Percentiles rank a stretch among this genome's conserved stretches.
Evolutionary conservation across 2,329 filamentous ascomycete species (phyloP).

Genomic region (Hypoxylon sp.): DNA sequence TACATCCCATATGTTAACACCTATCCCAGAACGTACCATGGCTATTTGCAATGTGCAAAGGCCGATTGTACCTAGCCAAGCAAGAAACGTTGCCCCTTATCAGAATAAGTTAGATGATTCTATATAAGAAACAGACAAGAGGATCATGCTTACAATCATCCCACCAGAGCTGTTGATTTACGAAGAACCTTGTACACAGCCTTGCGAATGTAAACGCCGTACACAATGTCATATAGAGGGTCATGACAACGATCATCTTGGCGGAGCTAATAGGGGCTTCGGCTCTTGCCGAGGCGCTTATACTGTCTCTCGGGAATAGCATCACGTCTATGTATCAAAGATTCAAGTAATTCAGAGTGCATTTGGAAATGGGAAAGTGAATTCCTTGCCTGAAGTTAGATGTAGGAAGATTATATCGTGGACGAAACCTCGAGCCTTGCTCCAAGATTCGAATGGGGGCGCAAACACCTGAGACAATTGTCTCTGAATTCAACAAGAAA

Average conservation of each 20-base stretch:
- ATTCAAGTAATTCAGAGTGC: background rate
- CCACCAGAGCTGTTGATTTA: constrained; percentile 50
- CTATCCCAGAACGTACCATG: constrained; percentile 43
- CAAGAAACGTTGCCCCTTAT: constrained; percentile 44
- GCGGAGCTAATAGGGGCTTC: constrained; percentile 35
- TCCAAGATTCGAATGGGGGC: background rate
- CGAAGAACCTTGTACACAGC: constrained; percentile 42
- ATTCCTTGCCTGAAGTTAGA: background rate
- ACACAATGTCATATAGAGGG: constrained; percentile 52
- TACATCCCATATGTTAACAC: constrained; percentile 45
- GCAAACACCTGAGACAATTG: background rate
- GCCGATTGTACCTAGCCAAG: constrained; percentile 43
- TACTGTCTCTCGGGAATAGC: background rate
- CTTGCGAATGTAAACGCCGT: constrained; percentile 43
- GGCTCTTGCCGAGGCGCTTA: constrained; percentile 36
- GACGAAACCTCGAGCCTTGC: background rate
- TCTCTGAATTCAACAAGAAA: background rate
- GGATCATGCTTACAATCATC: constrained; percentile 47
- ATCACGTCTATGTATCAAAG: background rate
- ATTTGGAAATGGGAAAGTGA: background rate
- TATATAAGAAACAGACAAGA: background rate
- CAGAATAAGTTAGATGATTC: background rate
- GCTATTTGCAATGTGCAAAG: constrained; percentile 39
- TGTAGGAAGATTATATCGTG: background rate
- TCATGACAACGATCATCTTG: constrained; percentile 34